A percentile compares a stretch with the other conserved stretches of the same genome.
These are phyloP conservation scores for Lachancea waltii DNA, from an alignment of 805 yeast species.

Conservation along the genomic window DNA sequence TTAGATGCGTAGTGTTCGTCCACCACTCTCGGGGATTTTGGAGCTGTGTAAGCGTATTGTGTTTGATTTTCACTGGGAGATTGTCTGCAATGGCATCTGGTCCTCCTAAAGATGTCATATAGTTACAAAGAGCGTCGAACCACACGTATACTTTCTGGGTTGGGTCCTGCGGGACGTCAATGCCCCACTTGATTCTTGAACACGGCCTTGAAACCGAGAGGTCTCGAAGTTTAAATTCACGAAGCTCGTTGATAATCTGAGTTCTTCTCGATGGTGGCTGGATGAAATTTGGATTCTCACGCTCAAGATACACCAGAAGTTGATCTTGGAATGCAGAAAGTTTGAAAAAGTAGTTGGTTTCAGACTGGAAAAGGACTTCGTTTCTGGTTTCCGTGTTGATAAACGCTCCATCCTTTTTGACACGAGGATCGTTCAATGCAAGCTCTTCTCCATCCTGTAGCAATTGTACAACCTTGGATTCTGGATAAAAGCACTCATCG, in stretches of 20 bases:
- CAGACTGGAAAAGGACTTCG: constrained; percentile 68
- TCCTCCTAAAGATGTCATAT: constrained; percentile 66
- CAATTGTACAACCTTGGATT: constrained; percentile 51
- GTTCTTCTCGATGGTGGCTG: constrained; percentile 52
- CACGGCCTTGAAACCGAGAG: constrained; percentile 85
- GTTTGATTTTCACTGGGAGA: neutral
- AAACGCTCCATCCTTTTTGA: constrained; percentile 24
- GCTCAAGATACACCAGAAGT: constrained; percentile 44
- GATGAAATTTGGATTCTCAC: constrained; percentile 50
- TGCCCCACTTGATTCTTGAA: constrained; percentile 79
- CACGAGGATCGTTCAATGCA: constrained; percentile 26
- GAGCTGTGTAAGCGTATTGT: neutral
- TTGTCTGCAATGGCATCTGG: constrained; percentile 31
- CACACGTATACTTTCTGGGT: constrained; percentile 86
- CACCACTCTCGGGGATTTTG: constrained; percentile 17
- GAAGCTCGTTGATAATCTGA: constrained; percentile 54
- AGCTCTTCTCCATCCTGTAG: constrained; percentile 33
- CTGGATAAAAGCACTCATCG: constrained; percentile 92
- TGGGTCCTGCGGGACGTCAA: constrained; percentile 74
- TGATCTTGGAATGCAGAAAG: constrained; percentile 52
- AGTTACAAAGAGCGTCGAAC: constrained; percentile 91
- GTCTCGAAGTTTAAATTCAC: constrained; percentile 45
- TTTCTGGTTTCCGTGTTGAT: constrained; percentile 60
- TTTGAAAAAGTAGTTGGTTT: constrained; percentile 81
- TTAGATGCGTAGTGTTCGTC: constrained; percentile 57